A percentile compares a stretch with the other conserved stretches of the same genome.
Conservation (phyloP, 371 early-diverging fungal species). For the Lichtheimia ramosa region DNA sequence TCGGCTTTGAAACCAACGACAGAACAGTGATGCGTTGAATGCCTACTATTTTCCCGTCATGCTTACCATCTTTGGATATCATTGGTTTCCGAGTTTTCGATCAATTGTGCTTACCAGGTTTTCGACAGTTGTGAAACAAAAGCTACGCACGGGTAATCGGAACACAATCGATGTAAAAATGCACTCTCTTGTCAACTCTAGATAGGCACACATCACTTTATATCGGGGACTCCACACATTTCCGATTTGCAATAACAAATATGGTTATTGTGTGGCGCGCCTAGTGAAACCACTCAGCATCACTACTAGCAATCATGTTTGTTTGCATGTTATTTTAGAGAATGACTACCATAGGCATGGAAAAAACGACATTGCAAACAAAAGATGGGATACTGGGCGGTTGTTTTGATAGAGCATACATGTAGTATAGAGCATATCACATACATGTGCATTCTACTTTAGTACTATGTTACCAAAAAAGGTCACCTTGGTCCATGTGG, state of each 20-base stretch:
- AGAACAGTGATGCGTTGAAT: no score
- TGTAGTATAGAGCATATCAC: not conserved
- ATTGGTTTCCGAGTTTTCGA: not conserved
- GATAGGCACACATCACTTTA: not conserved
- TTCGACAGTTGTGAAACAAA: conserved; percentile 11
- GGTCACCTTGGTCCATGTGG: conserved; percentile 6
- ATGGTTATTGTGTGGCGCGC: no score
- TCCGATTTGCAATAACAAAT: no score
- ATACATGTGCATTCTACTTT: not conserved
- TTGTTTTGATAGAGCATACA: not conserved
- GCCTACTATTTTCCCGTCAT: not conserved
- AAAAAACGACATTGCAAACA: no score
- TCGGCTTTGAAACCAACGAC: no score
- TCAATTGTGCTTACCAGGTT: conserved; percentile 7
- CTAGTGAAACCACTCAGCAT: not conserved
- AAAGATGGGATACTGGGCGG: not conserved
- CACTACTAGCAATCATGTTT: not conserved
- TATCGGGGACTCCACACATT: no score
- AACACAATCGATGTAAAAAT: not conserved
- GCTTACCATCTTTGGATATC: not conserved
- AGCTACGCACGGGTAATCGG: conserved; percentile 2
- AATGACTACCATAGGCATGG: no score
- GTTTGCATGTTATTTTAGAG: not conserved
- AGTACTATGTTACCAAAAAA: not conserved
- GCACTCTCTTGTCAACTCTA: not conserved